Evolutionary conservation across 306 rosid genomes (phyloP).

Genomic region (Dalbergia cochinchinensis): DNA sequence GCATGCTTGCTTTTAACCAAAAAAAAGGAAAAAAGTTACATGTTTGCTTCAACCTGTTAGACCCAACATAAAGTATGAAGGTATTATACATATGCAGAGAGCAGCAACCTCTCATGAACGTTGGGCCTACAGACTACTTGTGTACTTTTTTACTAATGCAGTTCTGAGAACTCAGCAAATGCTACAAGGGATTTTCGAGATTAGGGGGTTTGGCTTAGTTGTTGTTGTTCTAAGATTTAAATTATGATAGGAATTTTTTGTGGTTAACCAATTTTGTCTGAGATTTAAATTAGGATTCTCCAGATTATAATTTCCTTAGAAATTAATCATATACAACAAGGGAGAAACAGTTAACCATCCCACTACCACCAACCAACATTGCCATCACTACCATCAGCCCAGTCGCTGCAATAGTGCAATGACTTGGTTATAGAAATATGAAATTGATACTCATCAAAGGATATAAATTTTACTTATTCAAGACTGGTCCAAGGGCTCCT

Average conservation of each 20-base stretch:
- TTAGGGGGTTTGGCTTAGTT: no score
- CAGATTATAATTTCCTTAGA: constrained; percentile 9
- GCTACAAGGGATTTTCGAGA: constrained; percentile 1
- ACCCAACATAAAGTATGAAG: constrained; percentile 19
- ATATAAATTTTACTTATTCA: background rate
- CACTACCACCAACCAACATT: background rate
- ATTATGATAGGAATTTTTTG: background rate
- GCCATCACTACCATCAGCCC: constrained; percentile 13
- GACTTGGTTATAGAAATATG: constrained; percentile 1
- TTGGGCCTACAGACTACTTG: background rate
- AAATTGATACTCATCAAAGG: background rate
- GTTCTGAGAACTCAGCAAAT: constrained; percentile 15
- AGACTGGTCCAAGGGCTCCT: constrained; percentile 13
- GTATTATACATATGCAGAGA: background rate
- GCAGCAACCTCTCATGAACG: background rate
- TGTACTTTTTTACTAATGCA: background rate
- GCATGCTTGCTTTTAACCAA: no score
- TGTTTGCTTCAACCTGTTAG: constrained; percentile 4
- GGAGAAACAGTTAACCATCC: constrained; percentile 5
- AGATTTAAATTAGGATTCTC: constrained; percentile 3
- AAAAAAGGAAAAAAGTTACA: background rate
- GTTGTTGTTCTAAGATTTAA: background rate
- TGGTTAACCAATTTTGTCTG: background rate
- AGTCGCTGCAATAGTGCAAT: background rate
- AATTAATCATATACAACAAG: constrained; percentile 9